phyloP scores from a whole-genome alignment of 2,329 filamentous ascomycete genomes.

The Fusarium gaditjirri region DNA sequence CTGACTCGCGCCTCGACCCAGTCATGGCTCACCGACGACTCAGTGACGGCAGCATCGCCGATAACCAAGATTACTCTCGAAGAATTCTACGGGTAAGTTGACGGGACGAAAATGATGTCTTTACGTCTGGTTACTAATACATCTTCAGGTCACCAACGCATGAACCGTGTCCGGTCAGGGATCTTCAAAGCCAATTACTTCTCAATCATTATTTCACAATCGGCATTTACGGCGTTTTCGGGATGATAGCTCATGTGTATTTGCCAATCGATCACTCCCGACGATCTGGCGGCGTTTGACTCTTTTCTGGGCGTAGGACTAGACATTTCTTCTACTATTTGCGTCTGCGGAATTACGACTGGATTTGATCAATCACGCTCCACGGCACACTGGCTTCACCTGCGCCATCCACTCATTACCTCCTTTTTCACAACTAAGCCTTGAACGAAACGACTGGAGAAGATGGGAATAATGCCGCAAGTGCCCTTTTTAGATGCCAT shows the following conservation, averaged over 20 bases:
- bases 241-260: conserved; percentile 53
- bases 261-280: conserved; percentile 47
- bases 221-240: conserved; percentile 57
- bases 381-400: conserved; percentile 42
- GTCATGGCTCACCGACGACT: conserved; percentile 84
- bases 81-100: conserved; percentile 90
- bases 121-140: conserved; percentile 25
- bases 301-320: conserved; percentile 53
- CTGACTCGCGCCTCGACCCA: conserved; percentile 87
- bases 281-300: conserved; percentile 52
- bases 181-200: conserved; percentile 21
- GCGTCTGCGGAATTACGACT: conserved; percentile 46
- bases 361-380: conserved; percentile 45
- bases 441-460: conserved; percentile 45
- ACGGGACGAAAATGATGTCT: background rate
- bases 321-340: conserved; percentile 44
- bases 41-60: conserved; percentile 95
- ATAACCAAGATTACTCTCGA: conserved; percentile 96
- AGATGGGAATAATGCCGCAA: conserved; percentile 30
- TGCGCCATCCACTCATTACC: conserved; percentile 56
- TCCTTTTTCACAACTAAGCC: conserved; percentile 42
- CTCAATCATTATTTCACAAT: conserved; percentile 36
- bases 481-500: conserved; percentile 20
- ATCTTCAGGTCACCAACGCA: conserved; percentile 66
- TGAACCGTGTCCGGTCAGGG: conserved; percentile 50